Base-by-base conservation (phyloP, 164 flowering plant genomes). In the Magnolia changhungtana region DNA sequence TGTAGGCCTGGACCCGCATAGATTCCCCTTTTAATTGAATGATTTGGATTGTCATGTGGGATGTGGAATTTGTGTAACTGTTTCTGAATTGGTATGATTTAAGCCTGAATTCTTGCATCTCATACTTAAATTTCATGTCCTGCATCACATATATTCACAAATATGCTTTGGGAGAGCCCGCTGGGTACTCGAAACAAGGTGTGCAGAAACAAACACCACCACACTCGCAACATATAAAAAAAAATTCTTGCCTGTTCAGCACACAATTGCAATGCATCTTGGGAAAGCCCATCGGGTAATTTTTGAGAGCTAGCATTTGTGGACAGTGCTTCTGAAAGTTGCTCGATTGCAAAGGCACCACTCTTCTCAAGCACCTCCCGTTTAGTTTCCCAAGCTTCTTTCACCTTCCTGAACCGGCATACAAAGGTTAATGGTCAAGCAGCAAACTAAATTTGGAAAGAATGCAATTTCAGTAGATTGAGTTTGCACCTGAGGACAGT, bases 261-360 rank as follows among this genome's bases (percentile, higher is more conserved):
- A 82, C 99, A 95, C 64, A 80, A 75, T 3, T 69, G 80, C 74
- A 91, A 65, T 20, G 91, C 95, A 55, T 67, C 81, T 74, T 91
- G 84, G 18, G 90, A 73, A 75, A 89, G 78, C 51, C 80, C 94
- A 80, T 87, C 90, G 13, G 89, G 68, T 79, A 92, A 81, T 75
- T 86, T 89, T 45, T 81, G 77, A 18, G 90, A 86, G 64, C 74
- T 80, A 14, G 95, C 91, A 82, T 78, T 84, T 16, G 87, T 78
- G n/a, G 99, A 80, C 51, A 95, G 80, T 65, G 99, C 99, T 84
- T 95, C 94, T 21, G 96, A 85, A 31, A 95, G 85, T 77, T 95
- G 95, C 68, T 95, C 90, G 64, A 95, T 93, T 7, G 94, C 95
- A 88, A 83, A 88, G 63, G 89, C 69, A 58, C 96, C 99, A 85